Evolutionary conservation across 768 basidiomycete genomes (phyloP).

Genomic region (Tephrocybe sp.): DNA sequence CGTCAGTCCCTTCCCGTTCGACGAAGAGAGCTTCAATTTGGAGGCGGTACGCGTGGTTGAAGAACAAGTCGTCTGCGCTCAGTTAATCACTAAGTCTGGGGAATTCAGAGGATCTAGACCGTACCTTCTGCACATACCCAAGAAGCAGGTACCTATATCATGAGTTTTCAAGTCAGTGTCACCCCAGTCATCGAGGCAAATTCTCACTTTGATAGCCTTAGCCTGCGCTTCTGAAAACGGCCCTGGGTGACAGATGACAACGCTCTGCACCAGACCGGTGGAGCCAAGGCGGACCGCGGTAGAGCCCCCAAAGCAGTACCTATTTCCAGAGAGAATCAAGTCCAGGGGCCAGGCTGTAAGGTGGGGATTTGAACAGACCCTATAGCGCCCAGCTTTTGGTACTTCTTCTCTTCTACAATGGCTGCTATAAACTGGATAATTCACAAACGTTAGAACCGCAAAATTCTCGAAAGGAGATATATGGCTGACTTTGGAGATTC

Average conservation of each 20-base stretch:
- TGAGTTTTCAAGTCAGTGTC: background rate
- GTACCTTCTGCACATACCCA: slow-evolving; percentile 27
- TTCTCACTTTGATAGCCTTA: slow-evolving; percentile 20
- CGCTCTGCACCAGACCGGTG: slow-evolving; percentile 19
- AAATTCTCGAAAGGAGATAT: background rate
- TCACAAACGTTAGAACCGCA: background rate
- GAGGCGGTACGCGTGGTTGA: slow-evolving; percentile 14
- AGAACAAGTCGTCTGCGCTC: slow-evolving; percentile 20
- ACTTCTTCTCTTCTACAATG: slow-evolving; percentile 35
- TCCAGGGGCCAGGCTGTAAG: background rate
- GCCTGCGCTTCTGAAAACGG: slow-evolving; percentile 15
- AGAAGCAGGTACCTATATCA: slow-evolving; percentile 21
- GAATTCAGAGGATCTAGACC: background rate
- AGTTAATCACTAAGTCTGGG: no score
- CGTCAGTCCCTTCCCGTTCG: slow-evolving; percentile 19
- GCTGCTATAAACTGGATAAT: slow-evolving; percentile 31
- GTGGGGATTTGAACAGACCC: slow-evolving; percentile 25
- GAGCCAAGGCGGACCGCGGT: slow-evolving; percentile 16
- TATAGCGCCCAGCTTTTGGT: slow-evolving; percentile 39
- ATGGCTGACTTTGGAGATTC: slow-evolving; percentile 19
- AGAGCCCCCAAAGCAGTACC: slow-evolving; percentile 25
- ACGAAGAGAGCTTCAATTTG: slow-evolving; percentile 22
- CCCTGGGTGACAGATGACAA: slow-evolving; percentile 24
- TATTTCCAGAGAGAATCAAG: background rate
- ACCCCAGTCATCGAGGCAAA: background rate